Conservation (phyloP, 2,329 filamentous ascomycete species). For the Fonsecaea multimorphosa region DNA sequence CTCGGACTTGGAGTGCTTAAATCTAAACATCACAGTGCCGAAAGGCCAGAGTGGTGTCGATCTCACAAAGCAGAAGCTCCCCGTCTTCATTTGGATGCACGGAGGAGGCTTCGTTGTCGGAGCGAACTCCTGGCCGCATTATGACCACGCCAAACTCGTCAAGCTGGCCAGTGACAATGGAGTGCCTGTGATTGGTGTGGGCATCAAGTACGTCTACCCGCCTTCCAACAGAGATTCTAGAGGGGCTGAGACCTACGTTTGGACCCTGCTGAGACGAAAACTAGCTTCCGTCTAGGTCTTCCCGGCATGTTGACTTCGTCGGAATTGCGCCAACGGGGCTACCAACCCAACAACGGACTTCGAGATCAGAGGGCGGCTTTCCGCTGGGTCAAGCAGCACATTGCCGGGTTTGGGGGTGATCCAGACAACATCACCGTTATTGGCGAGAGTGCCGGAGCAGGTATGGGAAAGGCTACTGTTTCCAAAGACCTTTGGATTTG, state of each 20-base stretch:
- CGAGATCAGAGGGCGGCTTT: conserved; percentile 50
- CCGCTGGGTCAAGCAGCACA: conserved; percentile 50
- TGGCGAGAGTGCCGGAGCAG: conserved; percentile 59
- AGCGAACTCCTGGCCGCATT: conserved; percentile 61
- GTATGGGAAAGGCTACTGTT: conserved; percentile 40
- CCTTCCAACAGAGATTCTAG: conserved; percentile 17
- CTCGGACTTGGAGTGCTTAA: conserved; percentile 59
- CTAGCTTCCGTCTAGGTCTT: conserved; percentile 55
- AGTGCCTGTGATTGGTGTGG: conserved; percentile 55
- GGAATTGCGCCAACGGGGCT: conserved; percentile 54
- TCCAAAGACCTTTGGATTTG: neutral
- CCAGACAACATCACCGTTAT: conserved; percentile 48
- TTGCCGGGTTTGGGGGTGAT: conserved; percentile 51
- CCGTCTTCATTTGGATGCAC: conserved; percentile 63
- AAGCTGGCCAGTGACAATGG: conserved; percentile 52
- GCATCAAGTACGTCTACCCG: conserved; percentile 50
- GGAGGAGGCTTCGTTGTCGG: conserved; percentile 66
- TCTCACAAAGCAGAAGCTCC: conserved; percentile 60
- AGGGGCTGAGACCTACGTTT: conserved; percentile 14
- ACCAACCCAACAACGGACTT: conserved; percentile 54
- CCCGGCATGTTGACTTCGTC: conserved; percentile 57
- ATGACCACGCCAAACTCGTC: conserved; percentile 55
- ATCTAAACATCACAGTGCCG: conserved; percentile 60
- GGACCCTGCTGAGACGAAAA: neutral
- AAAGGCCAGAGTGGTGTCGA: conserved; percentile 36